These are phyloP conservation scores for Haplosporangium sp. DNA, from an alignment of 371 early-diverging fungal species.

Conservation along the genomic window DNA sequence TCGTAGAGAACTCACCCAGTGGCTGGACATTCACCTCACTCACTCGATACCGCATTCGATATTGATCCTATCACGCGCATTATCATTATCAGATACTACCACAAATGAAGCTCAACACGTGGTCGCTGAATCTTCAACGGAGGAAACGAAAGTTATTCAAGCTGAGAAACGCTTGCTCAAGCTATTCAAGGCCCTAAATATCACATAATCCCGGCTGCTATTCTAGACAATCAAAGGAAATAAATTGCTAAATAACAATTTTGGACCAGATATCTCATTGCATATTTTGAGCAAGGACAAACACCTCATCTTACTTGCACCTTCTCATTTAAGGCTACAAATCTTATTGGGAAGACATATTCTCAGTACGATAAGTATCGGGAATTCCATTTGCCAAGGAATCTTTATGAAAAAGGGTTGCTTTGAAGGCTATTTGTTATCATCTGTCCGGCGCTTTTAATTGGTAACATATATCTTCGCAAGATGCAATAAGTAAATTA, in stretches of 20 bases:
- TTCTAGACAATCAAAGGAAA: slow-evolving; percentile 74
- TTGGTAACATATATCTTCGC: too few relatives aligned
- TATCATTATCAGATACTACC: slow-evolving; percentile 81
- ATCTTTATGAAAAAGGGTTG: too few relatives aligned
- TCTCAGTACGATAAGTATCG: too few relatives aligned
- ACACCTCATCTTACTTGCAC: neutral
- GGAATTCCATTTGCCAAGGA: too few relatives aligned
- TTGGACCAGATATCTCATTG: too few relatives aligned
- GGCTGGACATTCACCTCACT: slow-evolving; percentile 93
- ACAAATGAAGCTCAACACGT: slow-evolving; percentile 86
- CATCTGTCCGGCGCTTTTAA: too few relatives aligned
- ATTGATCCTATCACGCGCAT: slow-evolving; percentile 92
- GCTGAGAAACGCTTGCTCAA: slow-evolving; percentile 72
- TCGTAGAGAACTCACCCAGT: slow-evolving; percentile 89
- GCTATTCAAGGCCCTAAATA: slow-evolving; percentile 69
- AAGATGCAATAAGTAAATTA: too few relatives aligned
- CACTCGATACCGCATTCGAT: slow-evolving; percentile 93
- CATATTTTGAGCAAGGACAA: neutral
- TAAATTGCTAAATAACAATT: neutral
- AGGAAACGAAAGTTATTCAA: slow-evolving; percentile 60
- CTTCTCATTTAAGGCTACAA: too few relatives aligned
- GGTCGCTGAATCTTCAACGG: slow-evolving; percentile 57
- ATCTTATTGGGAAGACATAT: too few relatives aligned
- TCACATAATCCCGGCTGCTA: slow-evolving; percentile 71
- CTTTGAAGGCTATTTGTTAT: too few relatives aligned